A percentile compares a stretch with the other conserved stretches of the same genome.
Evolutionary conservation across 1,139 yeast species (phyloP).

Genomic region (Yamadazyma sp.): DNA sequence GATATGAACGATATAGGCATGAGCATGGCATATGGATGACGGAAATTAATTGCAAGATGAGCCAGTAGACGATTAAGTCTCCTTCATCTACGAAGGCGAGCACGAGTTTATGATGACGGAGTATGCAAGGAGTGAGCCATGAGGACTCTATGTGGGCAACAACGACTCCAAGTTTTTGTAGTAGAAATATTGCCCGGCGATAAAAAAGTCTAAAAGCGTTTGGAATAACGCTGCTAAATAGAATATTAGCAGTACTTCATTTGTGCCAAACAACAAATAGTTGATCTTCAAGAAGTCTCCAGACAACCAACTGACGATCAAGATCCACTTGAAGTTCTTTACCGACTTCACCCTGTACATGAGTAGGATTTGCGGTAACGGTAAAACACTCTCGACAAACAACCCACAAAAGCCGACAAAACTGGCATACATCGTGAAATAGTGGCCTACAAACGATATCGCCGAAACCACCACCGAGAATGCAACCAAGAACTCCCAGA

Average conservation of each 20-base stretch:
- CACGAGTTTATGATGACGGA: no score
- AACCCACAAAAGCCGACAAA: slow-evolving; percentile 71
- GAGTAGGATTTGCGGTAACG: slow-evolving; percentile 82
- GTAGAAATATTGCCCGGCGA: slow-evolving; percentile 72
- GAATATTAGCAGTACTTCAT: slow-evolving; percentile 66
- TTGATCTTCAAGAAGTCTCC: slow-evolving; percentile 81
- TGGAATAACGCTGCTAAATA: slow-evolving; percentile 80
- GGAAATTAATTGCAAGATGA: no score
- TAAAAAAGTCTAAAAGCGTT: slow-evolving; percentile 71
- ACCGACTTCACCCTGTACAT: slow-evolving; percentile 67
- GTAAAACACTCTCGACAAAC: slow-evolving; percentile 77
- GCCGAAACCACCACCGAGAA: slow-evolving; percentile 43
- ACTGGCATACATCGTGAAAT: slow-evolving; percentile 47
- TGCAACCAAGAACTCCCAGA: slow-evolving; percentile 65
- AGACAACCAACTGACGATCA: slow-evolving; percentile 81
- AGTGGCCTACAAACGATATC: slow-evolving; percentile 47
- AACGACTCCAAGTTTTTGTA: slow-evolving; percentile 31
- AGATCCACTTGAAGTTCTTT: slow-evolving; percentile 74
- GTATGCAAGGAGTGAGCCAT: no score
- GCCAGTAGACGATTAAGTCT: no score
- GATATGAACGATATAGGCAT: no score
- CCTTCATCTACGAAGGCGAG: no score
- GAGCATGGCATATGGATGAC: no score
- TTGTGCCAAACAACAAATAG: slow-evolving; percentile 72
- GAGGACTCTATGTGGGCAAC: slow-evolving; percentile 6